These are phyloP conservation scores for Pestalotiopsis fici DNA, from an alignment of 2,329 filamentous ascomycete genomes.

Conservation along the genomic window DNA sequence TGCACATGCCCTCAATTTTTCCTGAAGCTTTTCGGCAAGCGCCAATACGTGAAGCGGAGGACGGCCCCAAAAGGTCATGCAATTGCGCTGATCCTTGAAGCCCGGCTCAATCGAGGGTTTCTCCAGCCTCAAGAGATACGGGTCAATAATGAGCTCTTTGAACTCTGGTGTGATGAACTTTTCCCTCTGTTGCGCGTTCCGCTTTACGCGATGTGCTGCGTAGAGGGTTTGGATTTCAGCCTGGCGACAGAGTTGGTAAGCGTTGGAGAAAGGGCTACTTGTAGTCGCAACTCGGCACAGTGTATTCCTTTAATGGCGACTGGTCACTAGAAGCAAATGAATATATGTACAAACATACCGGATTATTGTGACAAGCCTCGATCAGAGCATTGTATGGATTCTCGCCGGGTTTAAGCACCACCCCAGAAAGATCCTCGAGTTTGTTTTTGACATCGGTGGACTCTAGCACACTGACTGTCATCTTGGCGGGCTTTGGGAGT, in stretches of 20 bases:
- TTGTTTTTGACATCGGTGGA: slow-evolving; percentile 48
- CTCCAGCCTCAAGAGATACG: slow-evolving; percentile 70
- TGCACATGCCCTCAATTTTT: slow-evolving; percentile 61
- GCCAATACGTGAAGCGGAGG: slow-evolving; percentile 72
- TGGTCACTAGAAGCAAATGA: background rate
- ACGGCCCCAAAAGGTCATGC: slow-evolving; percentile 85
- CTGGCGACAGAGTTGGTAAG: slow-evolving; percentile 39
- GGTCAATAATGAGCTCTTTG: slow-evolving; percentile 72
- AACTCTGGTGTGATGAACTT: slow-evolving; percentile 73
- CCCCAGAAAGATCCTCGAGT: slow-evolving; percentile 56
- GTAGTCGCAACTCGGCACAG: background rate
- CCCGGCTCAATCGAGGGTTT: slow-evolving; percentile 64
- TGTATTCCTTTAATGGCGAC: background rate
- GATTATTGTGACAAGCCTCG: slow-evolving; percentile 62
- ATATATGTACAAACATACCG: slow-evolving; percentile 50
- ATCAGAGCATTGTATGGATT: slow-evolving; percentile 82
- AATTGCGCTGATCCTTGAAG: slow-evolving; percentile 76
- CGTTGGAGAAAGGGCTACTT: background rate
- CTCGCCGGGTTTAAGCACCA: slow-evolving; percentile 50
- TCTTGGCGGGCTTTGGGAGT: slow-evolving; percentile 16
- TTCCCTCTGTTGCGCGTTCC: slow-evolving; percentile 74
- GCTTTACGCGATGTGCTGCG: slow-evolving; percentile 68
- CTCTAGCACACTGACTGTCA: slow-evolving; percentile 35
- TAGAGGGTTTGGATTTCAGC: slow-evolving; percentile 72
- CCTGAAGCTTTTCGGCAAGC: slow-evolving; percentile 70